Evolutionary conservation across 352 stramenopile genomes (phyloP), one percentile per base, ranked within the genome.

Genomic region (Achlya hypogyna): DNA sequence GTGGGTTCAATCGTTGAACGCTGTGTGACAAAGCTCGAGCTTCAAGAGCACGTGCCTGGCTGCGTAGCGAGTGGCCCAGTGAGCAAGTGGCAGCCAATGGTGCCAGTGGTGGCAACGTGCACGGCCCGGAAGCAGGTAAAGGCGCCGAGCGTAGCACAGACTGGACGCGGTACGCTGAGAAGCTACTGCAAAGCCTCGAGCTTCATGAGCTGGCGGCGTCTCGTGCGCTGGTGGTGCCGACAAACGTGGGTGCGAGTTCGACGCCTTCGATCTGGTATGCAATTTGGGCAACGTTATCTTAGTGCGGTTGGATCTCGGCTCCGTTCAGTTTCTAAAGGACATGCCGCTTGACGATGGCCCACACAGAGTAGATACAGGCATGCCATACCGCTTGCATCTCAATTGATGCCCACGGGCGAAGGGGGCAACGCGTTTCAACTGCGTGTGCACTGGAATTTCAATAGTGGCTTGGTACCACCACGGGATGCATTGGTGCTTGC

Each of bases 31-130:
- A 56, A 56, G 49, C 49, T 20, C 16, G 20, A 56, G 25, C 49
- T 56, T 56, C 49, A 56, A 56, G 31, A 35, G 49, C 49, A 56
- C 49, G 49, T 56, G 25, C 49, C 49, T 56, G 25, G 10, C 10
- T 27, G 25, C 16, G 31, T n/a, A n/a, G 25, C 25, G 25, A 56
- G 25, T 56, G 49, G 49, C 31, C 1, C 6, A 56, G 16, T 38
- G 16, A 1, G 12, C 12, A 27, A 20, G 49, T 38, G 25, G 49
- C 25, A 56, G 31, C 49, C 25, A 56, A 56, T 56, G 25, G 49
- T 38, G 31, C 31, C 31, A 56, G 25, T 38, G 49, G 10, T 35
- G 31, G 49, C 25, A 56, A 56, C 49, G 49, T 56, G 49, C 49
- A 31, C 25, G 31, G 25, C 25, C 25, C 49, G 16, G 49, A 56